Conservation (phyloP, 2,329 filamentous ascomycete genomes). For the Amphichorda felina region DNA sequence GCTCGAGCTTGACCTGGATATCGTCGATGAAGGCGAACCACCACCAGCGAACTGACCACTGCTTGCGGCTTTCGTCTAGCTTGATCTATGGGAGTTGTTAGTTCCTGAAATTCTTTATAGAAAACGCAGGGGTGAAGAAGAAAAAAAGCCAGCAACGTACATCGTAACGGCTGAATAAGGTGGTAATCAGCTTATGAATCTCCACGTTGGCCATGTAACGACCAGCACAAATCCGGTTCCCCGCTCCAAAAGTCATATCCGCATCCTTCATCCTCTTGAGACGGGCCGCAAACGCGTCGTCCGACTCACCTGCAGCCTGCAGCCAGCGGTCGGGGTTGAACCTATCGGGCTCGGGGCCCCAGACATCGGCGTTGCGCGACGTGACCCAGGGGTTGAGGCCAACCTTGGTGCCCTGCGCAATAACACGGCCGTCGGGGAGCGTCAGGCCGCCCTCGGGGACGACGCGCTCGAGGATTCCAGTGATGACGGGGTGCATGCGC, state of each 20-base stretch:
- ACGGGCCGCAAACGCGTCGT: constrained; percentile 17
- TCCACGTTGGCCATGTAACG: constrained; percentile 20
- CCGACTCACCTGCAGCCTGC: constrained; percentile 15
- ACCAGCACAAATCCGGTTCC: constrained; percentile 25
- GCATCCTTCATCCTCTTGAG: constrained; percentile 22
- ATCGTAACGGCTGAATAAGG: constrained; percentile 29
- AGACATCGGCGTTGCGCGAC: constrained; percentile 24
- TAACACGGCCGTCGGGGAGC: constrained; percentile 18
- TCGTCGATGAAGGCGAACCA: constrained; percentile 5
- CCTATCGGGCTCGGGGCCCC: constrained; percentile 28
- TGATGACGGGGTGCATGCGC: constrained; percentile 34
- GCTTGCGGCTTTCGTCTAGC: constrained; percentile 1
- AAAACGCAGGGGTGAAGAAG: not conserved
- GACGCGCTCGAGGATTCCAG: constrained; percentile 34
- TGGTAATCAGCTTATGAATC: constrained; percentile 24
- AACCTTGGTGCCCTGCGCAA: constrained; percentile 23
- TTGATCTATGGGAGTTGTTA: constrained; percentile 2
- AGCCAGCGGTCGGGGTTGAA: constrained; percentile 39
- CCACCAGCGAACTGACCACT: constrained; percentile 4
- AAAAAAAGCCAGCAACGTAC: constrained; percentile 4
- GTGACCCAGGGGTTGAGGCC: constrained; percentile 28
- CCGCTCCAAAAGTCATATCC: constrained; percentile 24
- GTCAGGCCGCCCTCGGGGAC: constrained; percentile 27
- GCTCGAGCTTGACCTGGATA: constrained; percentile 3
- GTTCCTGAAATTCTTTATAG: too few relatives aligned